Percentiles rank a stretch among this genome's conserved stretches.
Conservation (phyloP, 805 yeast genomes). For the Isabelozyma rhagii region DNA sequence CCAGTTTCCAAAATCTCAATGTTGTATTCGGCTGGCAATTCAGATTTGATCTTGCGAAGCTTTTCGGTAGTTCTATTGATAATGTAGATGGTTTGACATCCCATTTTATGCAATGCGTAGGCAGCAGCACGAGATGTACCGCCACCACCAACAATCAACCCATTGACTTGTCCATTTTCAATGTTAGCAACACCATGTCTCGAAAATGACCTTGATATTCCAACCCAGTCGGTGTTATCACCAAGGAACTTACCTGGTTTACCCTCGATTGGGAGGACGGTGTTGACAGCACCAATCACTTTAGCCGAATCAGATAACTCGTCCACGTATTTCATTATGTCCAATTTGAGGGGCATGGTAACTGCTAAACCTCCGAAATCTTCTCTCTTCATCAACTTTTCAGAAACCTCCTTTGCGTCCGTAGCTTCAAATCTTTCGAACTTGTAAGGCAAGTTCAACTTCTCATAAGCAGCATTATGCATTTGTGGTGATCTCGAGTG, state of each 20-base stretch:
- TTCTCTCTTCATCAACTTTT: constrained; percentile 45
- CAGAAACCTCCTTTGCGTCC: constrained; percentile 54
- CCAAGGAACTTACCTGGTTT: constrained; percentile 53
- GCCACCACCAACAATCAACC: constrained; percentile 92
- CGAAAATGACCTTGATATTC: constrained; percentile 68
- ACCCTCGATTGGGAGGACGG: constrained; percentile 54
- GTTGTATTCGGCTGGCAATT: constrained; percentile 60
- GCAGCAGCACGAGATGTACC: constrained; percentile 97
- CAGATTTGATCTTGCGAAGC: constrained; percentile 51
- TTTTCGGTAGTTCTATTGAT: constrained; percentile 76
- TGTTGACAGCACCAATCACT: constrained; percentile 91
- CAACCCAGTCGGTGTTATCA: constrained; percentile 95
- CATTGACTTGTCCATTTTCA: constrained; percentile 41
- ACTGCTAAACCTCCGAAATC: constrained; percentile 91
- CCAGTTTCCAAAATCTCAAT: constrained; percentile 53
- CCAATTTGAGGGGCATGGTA: constrained; percentile 89
- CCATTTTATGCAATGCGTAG: constrained; percentile 76
- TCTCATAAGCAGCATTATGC: constrained; percentile 75
- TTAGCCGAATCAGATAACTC: constrained; percentile 74
- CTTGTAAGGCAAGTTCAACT: constrained; percentile 73
- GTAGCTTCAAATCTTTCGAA: constrained; percentile 69
- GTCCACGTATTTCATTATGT: constrained; percentile 63
- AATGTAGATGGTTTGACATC: constrained; percentile 73
- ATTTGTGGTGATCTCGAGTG: constrained; percentile 89
- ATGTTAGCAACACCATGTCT: constrained; percentile 57